These are phyloP conservation scores for Cyclotella cryptica DNA, from an alignment of 108 stramenopile species.

Conservation along the genomic window DNA sequence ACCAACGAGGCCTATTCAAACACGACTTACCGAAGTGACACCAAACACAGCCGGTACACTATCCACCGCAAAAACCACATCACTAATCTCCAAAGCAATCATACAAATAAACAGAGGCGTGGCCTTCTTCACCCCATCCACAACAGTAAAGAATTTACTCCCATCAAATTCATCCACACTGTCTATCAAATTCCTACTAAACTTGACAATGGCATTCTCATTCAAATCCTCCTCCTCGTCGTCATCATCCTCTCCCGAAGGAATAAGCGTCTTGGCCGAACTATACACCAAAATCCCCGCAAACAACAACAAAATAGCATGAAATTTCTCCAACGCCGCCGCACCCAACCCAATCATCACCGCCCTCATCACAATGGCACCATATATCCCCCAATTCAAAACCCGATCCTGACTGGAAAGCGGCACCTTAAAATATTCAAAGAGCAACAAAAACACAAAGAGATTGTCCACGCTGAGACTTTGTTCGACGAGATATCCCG, in stretches of 20 bases:
- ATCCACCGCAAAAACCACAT: conserved; percentile 97
- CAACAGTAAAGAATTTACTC: conserved; percentile 86
- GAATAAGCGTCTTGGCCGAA: conserved; percentile 74
- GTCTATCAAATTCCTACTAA: conserved; percentile 68
- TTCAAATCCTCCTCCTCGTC: conserved; percentile 83
- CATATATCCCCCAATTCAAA: conserved; percentile 88
- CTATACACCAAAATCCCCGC: conserved; percentile 88
- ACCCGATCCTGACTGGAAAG: conserved; percentile 73
- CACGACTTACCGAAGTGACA: conserved; percentile 82
- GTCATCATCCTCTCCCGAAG: conserved; percentile 77
- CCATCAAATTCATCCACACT: conserved; percentile 86
- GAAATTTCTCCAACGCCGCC: conserved; percentile 87
- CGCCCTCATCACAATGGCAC: conserved; percentile 91
- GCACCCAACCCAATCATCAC: conserved; percentile 94
- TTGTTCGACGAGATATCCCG: conserved; percentile 91
- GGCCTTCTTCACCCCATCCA: conserved; percentile 81
- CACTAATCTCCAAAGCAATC: conserved; percentile 94
- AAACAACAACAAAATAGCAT: conserved; percentile 86
- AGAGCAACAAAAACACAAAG: conserved; percentile 89
- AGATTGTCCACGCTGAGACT: conserved; percentile 91
- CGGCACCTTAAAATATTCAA: conserved; percentile 90
- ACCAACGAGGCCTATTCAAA: conserved; percentile 10
- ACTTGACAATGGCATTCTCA: conserved; percentile 77
- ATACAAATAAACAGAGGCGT: conserved; percentile 95
- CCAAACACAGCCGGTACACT: conserved; percentile 97